Base-by-base conservation (phyloP, 2,329 filamentous ascomycete genomes). In the Aureobasidium sp. region DNA sequence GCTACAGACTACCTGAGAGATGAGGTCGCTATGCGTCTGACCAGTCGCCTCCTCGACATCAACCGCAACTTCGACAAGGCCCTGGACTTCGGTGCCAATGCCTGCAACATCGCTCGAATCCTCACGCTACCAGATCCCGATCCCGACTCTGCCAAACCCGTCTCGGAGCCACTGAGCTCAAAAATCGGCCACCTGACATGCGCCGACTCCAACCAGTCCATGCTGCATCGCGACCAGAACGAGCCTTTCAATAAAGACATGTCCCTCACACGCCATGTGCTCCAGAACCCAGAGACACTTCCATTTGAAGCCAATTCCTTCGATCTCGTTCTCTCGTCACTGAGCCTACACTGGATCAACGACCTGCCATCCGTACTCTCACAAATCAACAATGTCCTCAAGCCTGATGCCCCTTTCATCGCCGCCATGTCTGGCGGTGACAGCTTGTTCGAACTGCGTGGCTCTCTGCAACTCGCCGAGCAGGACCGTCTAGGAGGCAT, bases 381-480 rank as follows among this genome's bases (percentile, higher is more conserved):
- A 1, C 90, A 96, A 71, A 88, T 97, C 72, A 96, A 96, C 78
- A 83, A 84, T 66, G 79, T 95, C 37, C 82, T 99, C 29, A 96
- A 95, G 75, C 91, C 93, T 0, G 94, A 99, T 73, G 83, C 84
- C 62, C 91, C 95, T 1, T 96, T 99, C 71, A 87, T 99, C 51
- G 93, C 89, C 15, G 93, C 93, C 67, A 99, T 99, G 92, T 87
- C 96, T 64, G 94, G 94, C 62, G 94, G 94, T 0, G 94, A 99
- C 74, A 93, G 90, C 8, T 81, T 99, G 1, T 99, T 88, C 72
- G 94, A 99, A 79, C 82, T 99, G 60, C 89, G 94, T 37, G 96
- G 93, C 0, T 94, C 91, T 37, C 80, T 99, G 15, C 94, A 99
- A 76, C 82, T 99, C 2, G 93, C 94, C 3, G 92, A 97, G 74